Base-by-base conservation (phyloP, 148 eudicot species). In the Vaccinium corymbosum region DNA sequence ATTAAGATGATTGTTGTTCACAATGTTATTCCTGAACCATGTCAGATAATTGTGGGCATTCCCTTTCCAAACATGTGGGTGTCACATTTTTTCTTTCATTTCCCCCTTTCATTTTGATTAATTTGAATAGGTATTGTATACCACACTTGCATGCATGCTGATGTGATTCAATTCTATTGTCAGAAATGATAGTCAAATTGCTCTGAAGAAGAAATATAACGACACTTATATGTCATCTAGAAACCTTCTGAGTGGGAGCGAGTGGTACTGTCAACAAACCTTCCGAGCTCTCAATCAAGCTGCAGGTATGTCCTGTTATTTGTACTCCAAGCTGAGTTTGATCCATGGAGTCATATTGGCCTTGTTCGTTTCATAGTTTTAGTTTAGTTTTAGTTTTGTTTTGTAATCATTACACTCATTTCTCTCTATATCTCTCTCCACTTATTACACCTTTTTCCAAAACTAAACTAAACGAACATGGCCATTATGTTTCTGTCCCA, bases 211-310 rank as follows among this genome's bases (percentile, higher is more conserved):
- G 94, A 97, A 87, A 84, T 94, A 92, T 88, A 97, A 97, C 85
- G 98, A 97, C 84, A 90, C 84, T 17, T 84, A 91, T 78, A 93
- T 84, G 87, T 89, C 81, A 79, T 90, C 98, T 49, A 95, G 90
- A 87, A 91, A 88, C 87, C 98, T 97, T 84, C 82, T 94, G 38
- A 90, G 96, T 84, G 99, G 99, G 70, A 94, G 85, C 78, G 93
- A 93, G 78, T 97, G 99, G 99, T 97, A 97, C 88, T 97, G 99
- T 87, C 95, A 95, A 16, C 99, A 97, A 91, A 95, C 99, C 85
- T 97, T 97, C 81, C 88, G 99, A 85, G 98, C 99, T 85, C 92
- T 97, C 62, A 97, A 97, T 87, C 99, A 97, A 88, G 98, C 99
- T 84, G 93, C 99, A 91, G 99, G 99, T 97, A 89, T 12, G n/a